Evolutionary conservation across 257 asterid species (phyloP).

Genomic region (Knoxia roxburghii): DNA sequence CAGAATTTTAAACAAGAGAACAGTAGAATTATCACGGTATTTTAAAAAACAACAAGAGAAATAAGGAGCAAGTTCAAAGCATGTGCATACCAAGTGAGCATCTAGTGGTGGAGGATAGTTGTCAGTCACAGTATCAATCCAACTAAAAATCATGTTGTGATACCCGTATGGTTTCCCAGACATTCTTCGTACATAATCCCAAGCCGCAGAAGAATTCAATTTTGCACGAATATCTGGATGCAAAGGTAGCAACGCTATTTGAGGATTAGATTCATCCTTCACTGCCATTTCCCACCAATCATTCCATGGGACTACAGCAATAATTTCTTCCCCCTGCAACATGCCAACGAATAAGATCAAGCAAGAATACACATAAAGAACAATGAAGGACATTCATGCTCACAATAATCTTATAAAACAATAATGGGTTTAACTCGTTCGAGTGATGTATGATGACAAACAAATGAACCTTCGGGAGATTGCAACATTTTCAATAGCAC

Average conservation of each 20-base stretch:
- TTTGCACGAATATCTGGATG: conserved; percentile 85
- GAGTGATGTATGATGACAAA: neutral
- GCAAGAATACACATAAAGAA: neutral
- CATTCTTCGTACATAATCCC: conserved; percentile 91
- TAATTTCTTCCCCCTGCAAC: conserved; percentile 90
- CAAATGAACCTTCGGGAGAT: no score
- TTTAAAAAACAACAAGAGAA: neutral
- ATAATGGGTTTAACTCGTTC: neutral
- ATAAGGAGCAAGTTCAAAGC: neutral
- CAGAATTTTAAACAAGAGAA: neutral
- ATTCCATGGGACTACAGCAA: conserved; percentile 81
- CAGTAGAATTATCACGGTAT: neutral
- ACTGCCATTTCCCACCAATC: conserved; percentile 94
- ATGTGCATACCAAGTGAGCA: conserved; percentile 90
- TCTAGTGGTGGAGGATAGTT: conserved; percentile 98
- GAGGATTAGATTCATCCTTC: conserved; percentile 90
- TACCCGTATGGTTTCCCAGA: conserved; percentile 97
- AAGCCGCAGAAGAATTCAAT: conserved; percentile 77
- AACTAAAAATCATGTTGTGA: conserved; percentile 99
- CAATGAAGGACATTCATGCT: neutral
- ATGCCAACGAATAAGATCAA: conserved; percentile 17
- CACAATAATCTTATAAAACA: neutral
- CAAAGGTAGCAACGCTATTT: conserved; percentile 80
- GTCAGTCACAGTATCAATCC: conserved; percentile 94
- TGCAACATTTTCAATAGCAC: no score